Conservation (phyloP, 1,284 basidiomycete species). For the Gastroboletus turbinatus region DNA sequence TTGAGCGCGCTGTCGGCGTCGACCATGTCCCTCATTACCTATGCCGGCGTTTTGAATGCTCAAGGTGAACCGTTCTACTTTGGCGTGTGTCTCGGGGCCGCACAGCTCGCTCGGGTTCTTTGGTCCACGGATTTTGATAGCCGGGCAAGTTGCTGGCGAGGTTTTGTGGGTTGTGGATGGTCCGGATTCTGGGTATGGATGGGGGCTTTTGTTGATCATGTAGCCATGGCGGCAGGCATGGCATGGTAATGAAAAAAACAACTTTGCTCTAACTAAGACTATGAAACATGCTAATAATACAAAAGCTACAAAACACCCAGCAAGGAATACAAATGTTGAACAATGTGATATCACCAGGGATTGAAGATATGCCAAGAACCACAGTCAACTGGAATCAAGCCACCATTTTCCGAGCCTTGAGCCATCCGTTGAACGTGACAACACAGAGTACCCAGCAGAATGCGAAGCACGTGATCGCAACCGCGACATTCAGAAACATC, state of each 20-base stretch:
- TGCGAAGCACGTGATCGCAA: constrained; percentile 80
- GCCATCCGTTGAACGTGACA: constrained; percentile 78
- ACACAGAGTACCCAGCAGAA: constrained; percentile 79
- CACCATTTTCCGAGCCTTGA: constrained; percentile 47
- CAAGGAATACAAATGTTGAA: not conserved
- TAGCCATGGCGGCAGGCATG: constrained; percentile 27
- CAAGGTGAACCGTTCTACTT: constrained; percentile 81
- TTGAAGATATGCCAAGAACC: constrained; percentile 37
- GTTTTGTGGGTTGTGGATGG: constrained; percentile 88
- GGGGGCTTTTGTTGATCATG: constrained; percentile 82
- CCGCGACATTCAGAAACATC: constrained; percentile 81
- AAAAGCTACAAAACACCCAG: not conserved
- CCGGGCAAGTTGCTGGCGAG: constrained; percentile 87
- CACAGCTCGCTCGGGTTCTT: constrained; percentile 85
- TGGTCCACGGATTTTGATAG: constrained; percentile 75
- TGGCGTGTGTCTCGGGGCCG: constrained; percentile 70
- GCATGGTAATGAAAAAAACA: constrained; percentile 1
- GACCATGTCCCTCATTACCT: constrained; percentile 74
- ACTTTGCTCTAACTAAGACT: not conserved
- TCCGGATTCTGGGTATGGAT: constrained; percentile 88
- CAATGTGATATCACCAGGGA: not conserved
- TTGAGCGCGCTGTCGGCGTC: constrained; percentile 74
- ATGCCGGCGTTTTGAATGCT: constrained; percentile 77
- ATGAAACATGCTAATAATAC: not conserved
- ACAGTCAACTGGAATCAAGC: constrained; percentile 17